Conservation (phyloP, 352 stramenopile species). For the Phytophthora pinifolia region DNA sequence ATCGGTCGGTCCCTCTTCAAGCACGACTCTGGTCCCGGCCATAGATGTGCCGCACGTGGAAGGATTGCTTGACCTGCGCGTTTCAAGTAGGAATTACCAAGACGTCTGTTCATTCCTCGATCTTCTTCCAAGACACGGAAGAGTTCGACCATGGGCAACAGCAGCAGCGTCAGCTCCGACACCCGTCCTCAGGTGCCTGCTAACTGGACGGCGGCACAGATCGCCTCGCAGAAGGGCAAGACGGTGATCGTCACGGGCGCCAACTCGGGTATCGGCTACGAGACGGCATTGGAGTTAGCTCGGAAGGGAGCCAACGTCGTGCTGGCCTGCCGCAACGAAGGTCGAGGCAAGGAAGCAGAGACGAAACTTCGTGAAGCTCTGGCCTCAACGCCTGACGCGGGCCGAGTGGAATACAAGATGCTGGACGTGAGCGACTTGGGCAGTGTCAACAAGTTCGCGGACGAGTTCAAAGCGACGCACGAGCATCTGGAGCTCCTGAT, state of each 20-base stretch:
- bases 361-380: constrained; percentile 17
- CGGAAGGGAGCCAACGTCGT: constrained; percentile 30
- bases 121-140: neutral
- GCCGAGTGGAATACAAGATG: constrained; percentile 47
- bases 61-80: too few species aligned
- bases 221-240: constrained; percentile 28
- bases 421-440: constrained; percentile 47
- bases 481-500: constrained; percentile 42
- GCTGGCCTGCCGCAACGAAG: constrained; percentile 36
- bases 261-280: constrained; percentile 27
- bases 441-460: constrained; percentile 45
- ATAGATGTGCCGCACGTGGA: too few species aligned
- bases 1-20: too few species aligned
- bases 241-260: constrained; percentile 33
- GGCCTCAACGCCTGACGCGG: constrained; percentile 5
- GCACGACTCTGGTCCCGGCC: too few species aligned
- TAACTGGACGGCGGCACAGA: constrained; percentile 22
- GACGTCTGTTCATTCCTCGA: neutral
- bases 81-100: too few species aligned
- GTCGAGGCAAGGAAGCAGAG: constrained; percentile 27
- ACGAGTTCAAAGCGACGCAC: constrained; percentile 33
- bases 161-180: constrained; percentile 3
- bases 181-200: constrained; percentile 15
- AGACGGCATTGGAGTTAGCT: constrained; percentile 14
- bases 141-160: constrained; percentile 14